A percentile compares a stretch with the other conserved stretches of the same genome.
phyloP scores from a whole-genome alignment of 1,284 basidiomycete genomes.

The Apiotrichum laibachii region DNA sequence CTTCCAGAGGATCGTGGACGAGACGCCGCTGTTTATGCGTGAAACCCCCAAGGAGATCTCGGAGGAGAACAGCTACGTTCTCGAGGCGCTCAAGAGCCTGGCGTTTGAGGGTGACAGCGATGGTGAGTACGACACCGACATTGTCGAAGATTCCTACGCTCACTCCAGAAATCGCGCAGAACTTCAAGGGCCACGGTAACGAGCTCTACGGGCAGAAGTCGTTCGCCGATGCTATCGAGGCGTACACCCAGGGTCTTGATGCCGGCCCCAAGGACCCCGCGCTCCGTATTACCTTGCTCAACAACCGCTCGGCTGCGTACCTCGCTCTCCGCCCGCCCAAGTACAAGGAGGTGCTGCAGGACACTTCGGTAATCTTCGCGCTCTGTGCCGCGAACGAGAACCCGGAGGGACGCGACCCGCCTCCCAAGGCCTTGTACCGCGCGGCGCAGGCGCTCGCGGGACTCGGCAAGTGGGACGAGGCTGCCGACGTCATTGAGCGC shows the following conservation, averaged over 20 bases:
- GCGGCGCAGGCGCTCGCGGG: slow-evolving; percentile 71
- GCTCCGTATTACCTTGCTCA: slow-evolving; percentile 68
- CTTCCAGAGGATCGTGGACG: slow-evolving; percentile 42
- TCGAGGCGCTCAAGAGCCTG: slow-evolving; percentile 82
- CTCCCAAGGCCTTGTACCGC: slow-evolving; percentile 79
- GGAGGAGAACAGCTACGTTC: slow-evolving; percentile 60
- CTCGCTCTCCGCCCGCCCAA: slow-evolving; percentile 74
- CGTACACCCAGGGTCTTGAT: slow-evolving; percentile 87
- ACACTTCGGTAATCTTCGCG: slow-evolving; percentile 71
- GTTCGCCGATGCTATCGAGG: slow-evolving; percentile 79
- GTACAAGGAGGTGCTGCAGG: slow-evolving; percentile 75
- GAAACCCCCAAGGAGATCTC: slow-evolving; percentile 66
- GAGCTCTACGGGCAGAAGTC: slow-evolving; percentile 86
- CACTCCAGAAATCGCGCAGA: slow-evolving; percentile 73
- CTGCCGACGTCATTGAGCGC: slow-evolving; percentile 70
- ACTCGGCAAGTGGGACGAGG: slow-evolving; percentile 71
- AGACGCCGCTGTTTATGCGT: slow-evolving; percentile 85
- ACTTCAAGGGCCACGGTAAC: slow-evolving; percentile 94
- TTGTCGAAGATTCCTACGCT: neutral
- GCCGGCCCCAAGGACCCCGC: slow-evolving; percentile 66
- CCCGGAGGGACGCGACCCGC: slow-evolving; percentile 38
- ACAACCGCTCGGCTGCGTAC: slow-evolving; percentile 91
- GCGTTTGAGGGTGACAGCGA: slow-evolving; percentile 87
- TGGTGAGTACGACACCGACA: slow-evolving; percentile 60
- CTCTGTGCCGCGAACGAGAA: slow-evolving; percentile 55